Conservation (phyloP, 139 green algal species). For the Haematococcus lacustris region DNA sequence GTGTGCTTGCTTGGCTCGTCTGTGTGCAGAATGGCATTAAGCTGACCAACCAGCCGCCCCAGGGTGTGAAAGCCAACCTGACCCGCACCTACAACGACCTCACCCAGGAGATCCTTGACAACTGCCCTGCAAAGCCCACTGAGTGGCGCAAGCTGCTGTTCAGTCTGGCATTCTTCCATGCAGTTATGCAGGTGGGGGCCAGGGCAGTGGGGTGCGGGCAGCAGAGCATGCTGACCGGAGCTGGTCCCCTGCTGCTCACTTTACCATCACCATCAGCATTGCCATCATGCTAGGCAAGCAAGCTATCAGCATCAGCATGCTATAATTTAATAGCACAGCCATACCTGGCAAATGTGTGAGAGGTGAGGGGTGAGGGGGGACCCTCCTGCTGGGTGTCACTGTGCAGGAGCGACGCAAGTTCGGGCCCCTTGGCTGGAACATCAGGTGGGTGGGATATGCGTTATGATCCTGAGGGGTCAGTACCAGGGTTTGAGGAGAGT, state of each 20-base stretch:
- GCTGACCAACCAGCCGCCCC: constrained; percentile 67
- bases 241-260: no score
- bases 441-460: no score
- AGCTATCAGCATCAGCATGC: no score
- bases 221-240: background rate
- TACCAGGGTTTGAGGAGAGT: no score
- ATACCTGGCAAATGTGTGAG: no score
- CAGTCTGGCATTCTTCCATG: constrained; percentile 70
- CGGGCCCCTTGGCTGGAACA: constrained; percentile 83
- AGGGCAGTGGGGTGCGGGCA: background rate
- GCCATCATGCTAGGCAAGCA: no score
- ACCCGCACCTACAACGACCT: constrained; percentile 56
- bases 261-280: no score
- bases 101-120: constrained; percentile 38
- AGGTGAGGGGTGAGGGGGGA: no score
- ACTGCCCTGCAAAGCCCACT: constrained; percentile 34
- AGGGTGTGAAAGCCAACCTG: constrained; percentile 73
- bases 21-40: constrained; percentile 63
- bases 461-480: no score
- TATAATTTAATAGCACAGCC: no score
- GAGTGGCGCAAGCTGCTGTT: constrained; percentile 71
- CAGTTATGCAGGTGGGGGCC: constrained; percentile 40
- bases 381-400: no score
- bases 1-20: no score
- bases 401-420: constrained; percentile 81